Percentiles rank a stretch among this genome's conserved stretches.
These are phyloP conservation scores for Myriosclerotinia scirpicola DNA, from an alignment of 2,329 filamentous ascomycete genomes.

Conservation along the genomic window DNA sequence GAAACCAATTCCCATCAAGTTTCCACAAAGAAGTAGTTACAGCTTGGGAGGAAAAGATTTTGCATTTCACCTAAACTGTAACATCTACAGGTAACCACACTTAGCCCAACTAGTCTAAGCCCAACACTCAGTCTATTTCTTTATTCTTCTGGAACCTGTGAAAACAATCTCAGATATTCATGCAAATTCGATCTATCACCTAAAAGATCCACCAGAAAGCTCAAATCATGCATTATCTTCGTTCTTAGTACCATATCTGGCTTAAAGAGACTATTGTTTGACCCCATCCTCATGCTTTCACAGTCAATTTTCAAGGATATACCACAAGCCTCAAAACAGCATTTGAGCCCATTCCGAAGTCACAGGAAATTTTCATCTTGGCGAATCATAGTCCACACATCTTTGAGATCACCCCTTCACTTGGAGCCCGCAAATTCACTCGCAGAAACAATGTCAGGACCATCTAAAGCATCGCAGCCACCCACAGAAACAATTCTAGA, in stretches of 20 bases:
- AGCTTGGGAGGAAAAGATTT: neutral
- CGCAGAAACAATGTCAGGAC: no score
- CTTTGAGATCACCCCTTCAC: neutral
- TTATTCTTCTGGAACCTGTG: neutral
- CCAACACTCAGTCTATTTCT: neutral
- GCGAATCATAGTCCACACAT: neutral
- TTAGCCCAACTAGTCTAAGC: neutral
- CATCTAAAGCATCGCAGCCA: neutral
- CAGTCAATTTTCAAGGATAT: neutral
- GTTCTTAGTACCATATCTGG: neutral
- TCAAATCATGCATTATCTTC: neutral
- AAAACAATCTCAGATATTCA: neutral
- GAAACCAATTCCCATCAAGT: neutral
- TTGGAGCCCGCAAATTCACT: neutral
- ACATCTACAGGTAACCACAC: neutral
- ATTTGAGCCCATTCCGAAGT: neutral
- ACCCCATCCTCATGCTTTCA: neutral
- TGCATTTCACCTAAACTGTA: neutral
- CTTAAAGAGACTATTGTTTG: neutral
- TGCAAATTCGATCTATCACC: neutral
- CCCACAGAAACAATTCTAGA: neutral
- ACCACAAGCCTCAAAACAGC: neutral
- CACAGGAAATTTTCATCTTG: neutral
- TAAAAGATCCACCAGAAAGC: neutral
- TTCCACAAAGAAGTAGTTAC: neutral